Conservation (phyloP, 2,329 filamentous ascomycete genomes). For the Ceratocystis albifundus region DNA sequence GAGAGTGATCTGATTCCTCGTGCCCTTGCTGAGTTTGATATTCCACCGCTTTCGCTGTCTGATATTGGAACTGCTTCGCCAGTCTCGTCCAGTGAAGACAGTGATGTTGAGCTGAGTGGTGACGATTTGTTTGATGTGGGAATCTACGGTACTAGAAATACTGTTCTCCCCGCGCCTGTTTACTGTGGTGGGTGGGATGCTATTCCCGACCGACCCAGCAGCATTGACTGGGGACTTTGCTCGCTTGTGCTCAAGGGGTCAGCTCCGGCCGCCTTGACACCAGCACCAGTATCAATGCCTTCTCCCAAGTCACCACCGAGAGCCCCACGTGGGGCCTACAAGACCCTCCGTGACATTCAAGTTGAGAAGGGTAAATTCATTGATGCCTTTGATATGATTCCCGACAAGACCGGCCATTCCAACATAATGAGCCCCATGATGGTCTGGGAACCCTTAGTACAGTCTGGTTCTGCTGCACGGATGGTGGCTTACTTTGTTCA, state of each 20-base stretch:
- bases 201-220: neutral
- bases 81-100: neutral
- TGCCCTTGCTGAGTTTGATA: neutral
- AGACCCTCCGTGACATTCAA: conserved; percentile 13
- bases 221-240: conserved; percentile 12
- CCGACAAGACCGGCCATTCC: conserved; percentile 16
- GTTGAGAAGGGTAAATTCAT: conserved; percentile 1
- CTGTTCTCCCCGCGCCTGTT: conserved; percentile 6
- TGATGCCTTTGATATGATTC: conserved; percentile 5
- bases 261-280: neutral
- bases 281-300: neutral
- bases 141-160: neutral
- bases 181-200: conserved; percentile 7
- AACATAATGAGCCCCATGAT: conserved; percentile 12
- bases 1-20: neutral
- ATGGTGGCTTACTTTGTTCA: conserved; percentile 15
- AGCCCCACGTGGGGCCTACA: neutral
- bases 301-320: neutral
- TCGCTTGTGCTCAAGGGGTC: neutral
- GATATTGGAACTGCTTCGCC: neutral
- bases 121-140: conserved; percentile 15
- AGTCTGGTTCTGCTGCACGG: neutral
- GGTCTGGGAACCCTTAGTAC: conserved; percentile 15
- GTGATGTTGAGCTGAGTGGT: conserved; percentile 11
- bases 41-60: neutral